Evolutionary conservation across 371 early-diverging fungal genomes (phyloP).

Genomic region (Mortierella sp.): DNA sequence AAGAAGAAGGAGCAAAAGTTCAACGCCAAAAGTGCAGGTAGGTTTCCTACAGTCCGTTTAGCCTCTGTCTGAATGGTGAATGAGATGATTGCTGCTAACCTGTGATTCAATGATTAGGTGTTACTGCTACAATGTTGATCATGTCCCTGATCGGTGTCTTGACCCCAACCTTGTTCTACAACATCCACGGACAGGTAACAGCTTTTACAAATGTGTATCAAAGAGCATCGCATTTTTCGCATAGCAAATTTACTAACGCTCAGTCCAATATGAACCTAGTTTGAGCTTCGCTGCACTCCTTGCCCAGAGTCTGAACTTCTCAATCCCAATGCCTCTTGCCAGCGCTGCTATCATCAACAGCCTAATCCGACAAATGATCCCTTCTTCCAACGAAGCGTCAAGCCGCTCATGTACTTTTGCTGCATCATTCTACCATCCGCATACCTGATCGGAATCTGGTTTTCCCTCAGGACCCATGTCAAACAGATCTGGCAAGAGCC

Average conservation of each 20-base stretch:
- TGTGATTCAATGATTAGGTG: conserved; percentile 63
- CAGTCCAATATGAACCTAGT: conserved; percentile 55
- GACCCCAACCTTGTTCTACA: conserved; percentile 94
- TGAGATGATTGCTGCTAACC: neutral
- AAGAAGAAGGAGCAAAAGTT: conserved; percentile 92
- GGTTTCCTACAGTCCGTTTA: neutral
- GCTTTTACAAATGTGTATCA: too few species aligned
- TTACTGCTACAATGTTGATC: conserved; percentile 94
- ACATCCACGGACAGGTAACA: conserved; percentile 86
- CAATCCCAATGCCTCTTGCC: conserved; percentile 57
- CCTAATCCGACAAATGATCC: conserved; percentile 82
- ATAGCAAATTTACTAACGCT: too few species aligned
- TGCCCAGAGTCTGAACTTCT: conserved; percentile 58
- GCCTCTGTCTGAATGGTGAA: too few species aligned
- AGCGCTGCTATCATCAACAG: conserved; percentile 72
- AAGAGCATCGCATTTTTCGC: too few species aligned
- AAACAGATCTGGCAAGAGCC: conserved; percentile 83
- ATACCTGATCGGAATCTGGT: conserved; percentile 92
- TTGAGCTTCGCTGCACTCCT: conserved; percentile 67
- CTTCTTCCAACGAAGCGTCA: conserved; percentile 81
- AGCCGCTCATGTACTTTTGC: conserved; percentile 91
- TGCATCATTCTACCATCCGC: conserved; percentile 85
- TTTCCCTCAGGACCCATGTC: conserved; percentile 93
- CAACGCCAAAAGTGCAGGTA: conserved; percentile 93
- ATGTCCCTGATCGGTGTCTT: conserved; percentile 94